Evolutionary conservation across 139 green algal genomes (phyloP), one percentile per base, ranked within the genome.

Genomic region (Chlamydomonas incerta): DNA sequence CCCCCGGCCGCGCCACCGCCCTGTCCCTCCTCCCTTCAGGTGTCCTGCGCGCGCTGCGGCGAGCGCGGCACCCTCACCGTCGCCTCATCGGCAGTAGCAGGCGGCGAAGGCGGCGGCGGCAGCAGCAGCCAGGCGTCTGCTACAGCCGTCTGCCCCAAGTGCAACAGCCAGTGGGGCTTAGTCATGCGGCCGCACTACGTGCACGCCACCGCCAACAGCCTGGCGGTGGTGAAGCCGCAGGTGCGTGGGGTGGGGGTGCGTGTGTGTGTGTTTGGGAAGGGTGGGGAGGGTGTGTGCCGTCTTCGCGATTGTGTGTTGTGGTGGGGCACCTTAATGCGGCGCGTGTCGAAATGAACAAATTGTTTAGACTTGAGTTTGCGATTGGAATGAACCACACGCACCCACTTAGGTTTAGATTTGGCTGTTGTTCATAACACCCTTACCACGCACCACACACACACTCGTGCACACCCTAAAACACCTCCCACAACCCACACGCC

Each of bases 181-280:
- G 4, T 72, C 3, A 50, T 86, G 68, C 80, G 80, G 68, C 80
- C 80, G 50, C 80, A 86, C 67, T 86, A 70, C 80, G 28, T 86
- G 24, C 52, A 70, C 52, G 80, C 80, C 26, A 63, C 68, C 46
- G 33, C 52, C 68, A 86, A 86, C 80, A 80, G 67, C 80, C 67
- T 86, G 15, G 50, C 68, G 33, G 80, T 86, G 15, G 28, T 86
- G 3, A 86, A 86, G 55, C 68, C 68, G 31, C 46, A 86, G 80
- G 80, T 72, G 47, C 17, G 79, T 68, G 60, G 6, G 8, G 41
- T n/a, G n/a, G n/a, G n/a, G n/a, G n/a, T n/a, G n/a, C n/a, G n/a
- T n/a, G n/a, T n/a, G n/a, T n/a, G n/a, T n/a, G n/a, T n/a, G n/a
- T n/a, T n/a, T n/a, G n/a, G n/a, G n/a, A n/a, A n/a, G n/a, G n/a